Base-by-base conservation (phyloP, 2,329 filamentous ascomycete species). In the Arthrobotrys musiformis region DNA sequence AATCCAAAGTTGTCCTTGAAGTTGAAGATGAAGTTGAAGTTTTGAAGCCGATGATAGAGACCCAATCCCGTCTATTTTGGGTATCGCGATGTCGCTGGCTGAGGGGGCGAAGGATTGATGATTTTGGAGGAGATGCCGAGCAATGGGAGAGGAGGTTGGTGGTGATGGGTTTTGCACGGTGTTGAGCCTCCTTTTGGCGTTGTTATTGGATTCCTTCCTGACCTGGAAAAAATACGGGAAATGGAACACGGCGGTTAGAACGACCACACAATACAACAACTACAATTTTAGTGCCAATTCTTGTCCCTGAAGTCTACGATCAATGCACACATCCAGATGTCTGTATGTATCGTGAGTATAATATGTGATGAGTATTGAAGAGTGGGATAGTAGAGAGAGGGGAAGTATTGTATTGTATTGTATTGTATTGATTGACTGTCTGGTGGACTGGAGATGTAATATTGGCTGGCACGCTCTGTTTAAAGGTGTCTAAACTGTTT, bases 401-500 rank as follows among this genome's bases (percentile, higher is more conserved):
- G 72, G 73, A 40, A n/a, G 15, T 6, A 78, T 63, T 70, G 68
- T 54, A 67, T 79, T 61, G 44, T 48, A 4, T 48, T 48, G 44
- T 24, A 48, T 48, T 42, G 15, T 8, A 17, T 42, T 42, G 40
- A 42, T 42, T 74, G 61, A 79, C 70, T 79, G 79, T 78, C 74
- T 62, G 63, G 44, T n/a, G n/a, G 56, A 40, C 19, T 40, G 54
- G 60, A 58, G 35, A 72, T 58, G 62, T 54, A 52, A 44, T 30
- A 37, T 46, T 58, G 58, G 70, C 46, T 48, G 58, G 75, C 62
- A 63, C 62, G 67, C 62, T 62, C 33, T 61, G 64, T 76, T 69
- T 70, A 69, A 64, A 64, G 72, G 50, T 50, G 56, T 15, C 60
- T 67, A 68, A 50, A 37, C 56, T 69, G 56, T 63, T 76, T 76